phyloP scores from a whole-genome alignment of 331 rosid genomes.

The Quercus phellos region DNA sequence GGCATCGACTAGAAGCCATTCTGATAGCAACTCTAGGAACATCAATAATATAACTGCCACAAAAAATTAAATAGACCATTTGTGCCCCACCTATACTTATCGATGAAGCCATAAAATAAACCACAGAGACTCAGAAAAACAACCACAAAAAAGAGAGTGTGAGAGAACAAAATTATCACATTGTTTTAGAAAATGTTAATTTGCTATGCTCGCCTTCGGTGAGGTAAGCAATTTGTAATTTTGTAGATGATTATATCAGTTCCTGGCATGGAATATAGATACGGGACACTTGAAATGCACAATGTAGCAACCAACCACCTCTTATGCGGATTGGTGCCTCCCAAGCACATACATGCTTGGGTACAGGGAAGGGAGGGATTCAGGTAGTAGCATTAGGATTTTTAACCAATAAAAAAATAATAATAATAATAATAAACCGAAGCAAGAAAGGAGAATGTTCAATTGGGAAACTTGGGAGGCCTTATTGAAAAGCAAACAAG shows the following conservation, averaged over 20 bases:
- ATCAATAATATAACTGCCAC: neutral
- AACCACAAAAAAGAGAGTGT: neutral
- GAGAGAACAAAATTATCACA: neutral
- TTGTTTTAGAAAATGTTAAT: neutral
- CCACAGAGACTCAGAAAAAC: neutral
- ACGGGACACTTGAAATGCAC: neutral
- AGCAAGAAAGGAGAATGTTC: neutral
- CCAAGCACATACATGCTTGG: too few species aligned
- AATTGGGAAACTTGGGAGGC: neutral
- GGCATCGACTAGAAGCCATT: slow-evolving; percentile 5
- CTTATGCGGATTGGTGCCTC: too few species aligned
- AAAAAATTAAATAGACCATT: neutral
- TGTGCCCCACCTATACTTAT: neutral
- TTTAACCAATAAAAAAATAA: too few species aligned
- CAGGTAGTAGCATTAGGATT: too few species aligned
- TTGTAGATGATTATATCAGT: neutral
- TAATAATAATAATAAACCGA: neutral
- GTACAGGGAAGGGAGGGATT: too few species aligned
- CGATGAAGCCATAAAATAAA: neutral
- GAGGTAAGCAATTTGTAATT: neutral
- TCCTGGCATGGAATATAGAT: neutral
- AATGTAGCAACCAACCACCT: too few species aligned
- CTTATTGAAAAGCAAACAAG: neutral
- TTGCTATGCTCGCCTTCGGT: neutral
- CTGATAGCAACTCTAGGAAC: neutral